Percentiles rank a stretch among this genome's conserved stretches.
These are phyloP conservation scores for Lipomyces chichibuensis DNA, from an alignment of 805 yeast species.

Conservation along the genomic window DNA sequence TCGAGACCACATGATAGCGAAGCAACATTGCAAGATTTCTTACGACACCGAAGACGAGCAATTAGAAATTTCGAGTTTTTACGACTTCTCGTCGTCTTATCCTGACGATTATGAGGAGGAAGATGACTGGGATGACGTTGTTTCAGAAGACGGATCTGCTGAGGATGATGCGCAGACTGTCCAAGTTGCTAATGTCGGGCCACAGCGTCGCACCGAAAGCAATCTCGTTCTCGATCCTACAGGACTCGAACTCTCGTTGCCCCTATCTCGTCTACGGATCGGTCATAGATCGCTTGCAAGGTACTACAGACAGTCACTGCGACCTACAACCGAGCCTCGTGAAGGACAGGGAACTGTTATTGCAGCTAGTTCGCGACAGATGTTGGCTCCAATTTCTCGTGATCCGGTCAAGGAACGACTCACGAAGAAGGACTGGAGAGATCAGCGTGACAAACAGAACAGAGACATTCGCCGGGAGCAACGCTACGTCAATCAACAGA, in stretches of 20 bases:
- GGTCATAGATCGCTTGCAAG: constrained; percentile 81
- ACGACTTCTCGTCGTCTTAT: constrained; percentile 77
- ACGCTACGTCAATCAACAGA: constrained; percentile 77
- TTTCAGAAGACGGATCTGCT: constrained; percentile 45
- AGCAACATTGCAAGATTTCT: constrained; percentile 87
- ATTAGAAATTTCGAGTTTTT: constrained; percentile 73
- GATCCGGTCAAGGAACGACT: constrained; percentile 48
- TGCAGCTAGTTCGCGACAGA: constrained; percentile 50
- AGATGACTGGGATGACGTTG: constrained; percentile 47
- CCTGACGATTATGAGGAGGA: constrained; percentile 43
- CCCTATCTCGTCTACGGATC: constrained; percentile 68
- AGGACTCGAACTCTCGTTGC: constrained; percentile 70
- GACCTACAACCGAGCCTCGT: constrained; percentile 53
- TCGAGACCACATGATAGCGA: constrained; percentile 82
- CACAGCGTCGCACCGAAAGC: constrained; percentile 30
- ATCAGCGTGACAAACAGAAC: constrained; percentile 53
- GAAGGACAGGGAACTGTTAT: constrained; percentile 77
- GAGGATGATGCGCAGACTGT: constrained; percentile 41
- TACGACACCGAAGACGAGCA: constrained; percentile 81
- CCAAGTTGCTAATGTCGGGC: constrained; percentile 3
- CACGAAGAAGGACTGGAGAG: constrained; percentile 64
- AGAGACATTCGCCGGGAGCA: constrained; percentile 55
- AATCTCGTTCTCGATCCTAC: constrained; percentile 54
- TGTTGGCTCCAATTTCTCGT: constrained; percentile 30
- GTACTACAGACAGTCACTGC: constrained; percentile 67